Base-by-base conservation (phyloP, 2,329 filamentous ascomycete genomes). In the Phaeomoniella chlamydospora region DNA sequence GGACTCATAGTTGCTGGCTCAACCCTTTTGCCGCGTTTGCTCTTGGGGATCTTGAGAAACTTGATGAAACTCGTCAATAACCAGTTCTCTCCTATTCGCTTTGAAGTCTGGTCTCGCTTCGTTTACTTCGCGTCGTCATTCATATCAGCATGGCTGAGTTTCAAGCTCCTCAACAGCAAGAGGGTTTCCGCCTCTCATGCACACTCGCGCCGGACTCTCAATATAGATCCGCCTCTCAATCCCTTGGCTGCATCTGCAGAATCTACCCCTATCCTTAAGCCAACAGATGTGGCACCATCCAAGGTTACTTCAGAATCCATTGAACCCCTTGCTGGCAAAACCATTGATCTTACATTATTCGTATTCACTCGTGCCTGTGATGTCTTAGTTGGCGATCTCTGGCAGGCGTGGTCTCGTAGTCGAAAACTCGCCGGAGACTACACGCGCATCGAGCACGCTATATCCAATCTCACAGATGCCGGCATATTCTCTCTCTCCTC, bases 331-430 rank as follows among this genome's bases (percentile, higher is more conserved):
- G 80, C 77, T 9, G 84, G 84, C 31, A 74, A 77, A 46, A 88
- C 84, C 2, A 68, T 92, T 41, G 84, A 92, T 51, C 64, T 92
- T 18, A 88, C 83, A 0, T 62, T 92, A n/a, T 88, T 90, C 51
- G 74, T 80, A 9, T 64, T 72, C 32, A 76, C 74, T 9, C 69
- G 83, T 45, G 84, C 84, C 31, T 50, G 81, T 9, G 83, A 90
- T 54, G 72, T 84, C 4, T 46, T 84, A 5, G 61, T 80, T 31
- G 76, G 77, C 37, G 68, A 76, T 43, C 49, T 75, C 15, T 87
- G 81, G 78, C 65, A 41, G 57, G 64, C 29, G 49, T 38, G 37
- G 4, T 39, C 31, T 22, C 16, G 37, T 34, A 42, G 5, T 38
- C 43, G 18, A 33, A 41, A 4, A 17, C 29, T 9, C 9, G 6